These are phyloP conservation scores for Glycine latifolia DNA, from an alignment of 306 rosid species.

Conservation along the genomic window DNA sequence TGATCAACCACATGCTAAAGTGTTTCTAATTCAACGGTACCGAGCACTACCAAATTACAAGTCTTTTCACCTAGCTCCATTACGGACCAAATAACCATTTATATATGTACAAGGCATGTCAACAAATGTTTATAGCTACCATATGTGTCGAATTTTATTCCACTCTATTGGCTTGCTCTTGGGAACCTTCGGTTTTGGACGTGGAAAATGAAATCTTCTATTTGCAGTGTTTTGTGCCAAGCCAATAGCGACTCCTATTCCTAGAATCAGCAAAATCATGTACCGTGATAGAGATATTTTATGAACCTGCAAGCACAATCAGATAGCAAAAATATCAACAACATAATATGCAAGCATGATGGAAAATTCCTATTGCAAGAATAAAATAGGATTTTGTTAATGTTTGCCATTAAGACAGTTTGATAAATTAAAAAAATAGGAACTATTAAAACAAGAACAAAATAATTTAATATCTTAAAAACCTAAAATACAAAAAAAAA, in stretches of 20 bases:
- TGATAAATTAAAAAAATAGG: too few relatives aligned
- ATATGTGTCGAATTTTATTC: constrained; percentile 74
- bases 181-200: constrained; percentile 15
- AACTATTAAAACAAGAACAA: too few relatives aligned
- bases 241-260: neutral
- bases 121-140: constrained; percentile 51
- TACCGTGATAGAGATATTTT: constrained; percentile 37
- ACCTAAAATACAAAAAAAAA: too few relatives aligned
- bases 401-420: neutral
- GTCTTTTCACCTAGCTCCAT: too few relatives aligned
- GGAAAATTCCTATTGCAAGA: neutral
- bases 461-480: too few relatives aligned
- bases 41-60: too few relatives aligned
- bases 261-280: constrained; percentile 52
- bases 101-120: constrained; percentile 2
- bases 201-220: neutral
- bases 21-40: too few relatives aligned
- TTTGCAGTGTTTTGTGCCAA: constrained; percentile 15
- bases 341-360: neutral
- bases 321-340: constrained; percentile 33
- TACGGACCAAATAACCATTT: too few relatives aligned
- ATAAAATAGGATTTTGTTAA: neutral
- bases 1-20: too few relatives aligned
- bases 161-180: constrained; percentile 50
- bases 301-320: constrained; percentile 58